Conservation (phyloP, 108 stramenopile genomes). For the Cyclotella kingstonii region DNA sequence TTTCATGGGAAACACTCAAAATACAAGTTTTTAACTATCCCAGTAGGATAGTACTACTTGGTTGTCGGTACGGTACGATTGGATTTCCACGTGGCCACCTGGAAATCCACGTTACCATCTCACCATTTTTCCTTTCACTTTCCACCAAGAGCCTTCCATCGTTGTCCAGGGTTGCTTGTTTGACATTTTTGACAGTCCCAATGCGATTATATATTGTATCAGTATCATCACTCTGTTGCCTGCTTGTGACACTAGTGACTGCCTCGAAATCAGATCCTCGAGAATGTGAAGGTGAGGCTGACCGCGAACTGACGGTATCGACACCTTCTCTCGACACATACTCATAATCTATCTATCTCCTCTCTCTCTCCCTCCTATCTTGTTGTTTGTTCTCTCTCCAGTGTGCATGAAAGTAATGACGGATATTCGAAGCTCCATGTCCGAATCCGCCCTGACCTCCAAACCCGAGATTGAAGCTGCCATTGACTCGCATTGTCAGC, state of each 20-base stretch:
- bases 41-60: too few species aligned
- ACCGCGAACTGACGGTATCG: background rate
- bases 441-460: slow-evolving; percentile 57
- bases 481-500: slow-evolving; percentile 71
- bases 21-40: too few species aligned
- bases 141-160: background rate
- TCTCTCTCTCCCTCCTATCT: background rate
- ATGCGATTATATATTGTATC: slow-evolving; percentile 21
- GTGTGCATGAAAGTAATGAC: slow-evolving; percentile 91
- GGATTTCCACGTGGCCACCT: slow-evolving; percentile 3
- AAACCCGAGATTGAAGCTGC: slow-evolving; percentile 82
- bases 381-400: slow-evolving; percentile 5
- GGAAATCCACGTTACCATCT: background rate
- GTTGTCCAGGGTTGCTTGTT: background rate
- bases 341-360: background rate
- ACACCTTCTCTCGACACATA: background rate
- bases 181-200: slow-evolving; percentile 9
- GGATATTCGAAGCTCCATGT: slow-evolving; percentile 66
- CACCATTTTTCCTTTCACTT: background rate
- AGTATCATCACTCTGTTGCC: slow-evolving; percentile 21
- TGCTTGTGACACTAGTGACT: slow-evolving; percentile 25
- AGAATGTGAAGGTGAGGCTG: slow-evolving; percentile 39
- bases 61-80: background rate
- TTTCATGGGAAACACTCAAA: too few species aligned
- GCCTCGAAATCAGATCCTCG: slow-evolving; percentile 47